A percentile compares a stretch with the other conserved stretches of the same genome.
These are phyloP conservation scores for Sporobolus alterniflorus DNA, from an alignment of 202 grass and related monocot species.

Conservation along the genomic window DNA sequence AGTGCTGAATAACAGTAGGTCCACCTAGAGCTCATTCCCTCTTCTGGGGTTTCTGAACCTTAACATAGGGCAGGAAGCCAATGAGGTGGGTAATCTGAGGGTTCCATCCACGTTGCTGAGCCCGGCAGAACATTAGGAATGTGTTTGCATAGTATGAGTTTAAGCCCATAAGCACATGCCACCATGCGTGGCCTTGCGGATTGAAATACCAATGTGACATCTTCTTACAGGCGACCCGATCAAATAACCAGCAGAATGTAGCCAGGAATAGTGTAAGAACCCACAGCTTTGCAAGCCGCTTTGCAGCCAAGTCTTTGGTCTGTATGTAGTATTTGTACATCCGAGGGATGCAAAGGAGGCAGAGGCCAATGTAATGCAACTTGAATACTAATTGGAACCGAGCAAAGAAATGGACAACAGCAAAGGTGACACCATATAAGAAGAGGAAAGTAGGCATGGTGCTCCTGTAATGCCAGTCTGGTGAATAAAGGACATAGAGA, in stretches of 20 bases:
- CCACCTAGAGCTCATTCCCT: slow-evolving; percentile 53
- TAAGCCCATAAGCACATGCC: slow-evolving; percentile 90
- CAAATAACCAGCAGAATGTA: slow-evolving; percentile 70
- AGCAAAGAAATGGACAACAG: slow-evolving; percentile 67
- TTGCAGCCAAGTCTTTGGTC: slow-evolving; percentile 69
- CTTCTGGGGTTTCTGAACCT: slow-evolving; percentile 79
- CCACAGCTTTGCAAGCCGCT: slow-evolving; percentile 81
- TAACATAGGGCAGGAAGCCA: slow-evolving; percentile 80
- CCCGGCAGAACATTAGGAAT: slow-evolving; percentile 91
- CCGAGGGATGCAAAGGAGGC: slow-evolving; percentile 82
- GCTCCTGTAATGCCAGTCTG: slow-evolving; percentile 88
- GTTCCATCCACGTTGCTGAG: slow-evolving; percentile 80
- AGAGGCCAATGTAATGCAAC: slow-evolving; percentile 77
- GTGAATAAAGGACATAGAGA: slow-evolving; percentile 90
- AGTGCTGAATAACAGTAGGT: slow-evolving; percentile 10
- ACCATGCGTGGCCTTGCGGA: slow-evolving; percentile 89
- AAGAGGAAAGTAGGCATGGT: slow-evolving; percentile 94
- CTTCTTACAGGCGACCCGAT: slow-evolving; percentile 81
- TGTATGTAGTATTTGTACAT: slow-evolving; percentile 99
- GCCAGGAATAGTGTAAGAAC: slow-evolving; percentile 63
- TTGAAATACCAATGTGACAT: slow-evolving; percentile 81
- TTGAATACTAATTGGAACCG: slow-evolving; percentile 83
- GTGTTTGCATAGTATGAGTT: slow-evolving; percentile 92
- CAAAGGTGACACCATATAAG: slow-evolving; percentile 78
- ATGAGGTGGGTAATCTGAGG: slow-evolving; percentile 57